A percentile compares a stretch with the other conserved stretches of the same genome.
Evolutionary conservation across 176 grass and related monocot genomes (phyloP).

Genomic region (Carex pumila): DNA sequence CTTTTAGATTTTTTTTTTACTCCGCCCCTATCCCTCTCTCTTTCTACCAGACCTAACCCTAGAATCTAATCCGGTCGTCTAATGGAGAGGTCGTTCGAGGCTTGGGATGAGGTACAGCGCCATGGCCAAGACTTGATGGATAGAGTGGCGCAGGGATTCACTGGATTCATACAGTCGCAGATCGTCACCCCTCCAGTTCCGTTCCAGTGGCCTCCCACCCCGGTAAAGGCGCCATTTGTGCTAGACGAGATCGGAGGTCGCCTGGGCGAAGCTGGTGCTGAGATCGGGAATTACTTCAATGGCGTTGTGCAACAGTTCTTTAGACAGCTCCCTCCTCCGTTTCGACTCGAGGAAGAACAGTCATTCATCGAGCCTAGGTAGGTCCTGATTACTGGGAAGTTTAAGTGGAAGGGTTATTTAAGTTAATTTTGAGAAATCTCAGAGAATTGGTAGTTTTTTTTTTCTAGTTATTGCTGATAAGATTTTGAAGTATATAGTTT

Average conservation of each 20-base stretch:
- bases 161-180: slow-evolving; percentile 68
- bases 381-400: background rate
- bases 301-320: slow-evolving; percentile 73
- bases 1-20: background rate
- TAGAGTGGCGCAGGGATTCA: slow-evolving; percentile 77
- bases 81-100: slow-evolving; percentile 86
- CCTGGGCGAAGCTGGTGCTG: slow-evolving; percentile 69
- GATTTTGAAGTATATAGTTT: too few relatives aligned
- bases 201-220: slow-evolving; percentile 47
- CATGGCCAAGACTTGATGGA: slow-evolving; percentile 80
- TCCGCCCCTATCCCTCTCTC: background rate
- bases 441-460: background rate
- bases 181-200: slow-evolving; percentile 32
- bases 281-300: slow-evolving; percentile 60
- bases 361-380: slow-evolving; percentile 8
- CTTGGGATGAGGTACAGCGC: slow-evolving; percentile 91
- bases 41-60: slow-evolving; percentile 5
- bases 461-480: background rate
- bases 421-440: background rate
- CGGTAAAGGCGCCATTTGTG: slow-evolving; percentile 44
- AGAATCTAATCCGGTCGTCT: background rate
- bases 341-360: slow-evolving; percentile 43
- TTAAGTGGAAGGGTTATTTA: background rate
- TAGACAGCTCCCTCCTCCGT: slow-evolving; percentile 44
- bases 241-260: slow-evolving; percentile 70